These are phyloP conservation scores for Apiospora phragmitis DNA, from an alignment of 2,329 filamentous ascomycete genomes.

Conservation along the genomic window DNA sequence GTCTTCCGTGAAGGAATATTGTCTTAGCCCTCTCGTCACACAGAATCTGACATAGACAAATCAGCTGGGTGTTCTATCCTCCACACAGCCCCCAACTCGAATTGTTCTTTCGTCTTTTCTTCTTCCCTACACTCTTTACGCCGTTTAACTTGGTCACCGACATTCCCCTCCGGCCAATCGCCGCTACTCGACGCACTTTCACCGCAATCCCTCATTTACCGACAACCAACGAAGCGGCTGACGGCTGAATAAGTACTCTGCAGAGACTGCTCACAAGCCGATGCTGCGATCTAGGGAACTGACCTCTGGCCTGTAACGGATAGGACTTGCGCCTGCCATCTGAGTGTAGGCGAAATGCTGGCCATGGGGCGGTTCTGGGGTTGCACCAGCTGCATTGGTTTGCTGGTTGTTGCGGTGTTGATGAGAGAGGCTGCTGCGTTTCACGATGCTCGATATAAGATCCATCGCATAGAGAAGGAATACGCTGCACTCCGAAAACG, in stretches of 20 bases:
- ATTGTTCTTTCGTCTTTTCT: background rate
- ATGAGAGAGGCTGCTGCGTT: slow-evolving; percentile 13
- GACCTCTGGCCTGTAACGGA: background rate
- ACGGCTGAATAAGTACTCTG: background rate
- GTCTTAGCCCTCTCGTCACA: background rate
- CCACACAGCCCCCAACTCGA: background rate
- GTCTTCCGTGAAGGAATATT: background rate
- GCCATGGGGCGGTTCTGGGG: slow-evolving; percentile 2
- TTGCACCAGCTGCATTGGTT: slow-evolving; percentile 1
- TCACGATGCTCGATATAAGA: slow-evolving; percentile 20
- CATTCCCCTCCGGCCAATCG: background rate
- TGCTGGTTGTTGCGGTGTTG: slow-evolving; percentile 20
- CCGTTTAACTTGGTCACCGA: background rate
- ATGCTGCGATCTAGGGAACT: background rate
- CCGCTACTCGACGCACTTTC: background rate
- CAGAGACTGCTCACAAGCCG: background rate
- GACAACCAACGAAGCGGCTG: background rate
- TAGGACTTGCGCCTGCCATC: background rate
- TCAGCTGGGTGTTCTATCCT: background rate
- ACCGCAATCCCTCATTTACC: background rate
- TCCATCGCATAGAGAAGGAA: slow-evolving; percentile 28
- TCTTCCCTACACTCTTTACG: background rate
- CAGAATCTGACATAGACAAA: background rate
- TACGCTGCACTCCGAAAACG: slow-evolving; percentile 25
- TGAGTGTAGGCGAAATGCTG: background rate